These are phyloP conservation scores for Cercospora sesami DNA, from an alignment of 2,329 filamentous ascomycete genomes.

Conservation along the genomic window DNA sequence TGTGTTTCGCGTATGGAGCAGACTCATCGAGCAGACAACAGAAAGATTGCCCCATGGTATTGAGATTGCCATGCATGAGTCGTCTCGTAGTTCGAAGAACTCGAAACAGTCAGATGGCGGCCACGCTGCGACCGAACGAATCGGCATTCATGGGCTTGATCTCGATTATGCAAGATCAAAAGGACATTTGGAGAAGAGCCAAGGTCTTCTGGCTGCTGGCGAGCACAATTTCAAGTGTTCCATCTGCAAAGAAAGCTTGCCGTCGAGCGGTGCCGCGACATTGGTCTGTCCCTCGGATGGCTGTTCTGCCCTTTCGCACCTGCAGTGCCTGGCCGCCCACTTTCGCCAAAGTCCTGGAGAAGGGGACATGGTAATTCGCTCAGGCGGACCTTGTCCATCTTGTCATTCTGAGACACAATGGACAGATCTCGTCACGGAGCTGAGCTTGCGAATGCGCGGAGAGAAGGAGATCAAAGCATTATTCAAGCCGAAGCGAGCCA, in stretches of 20 bases:
- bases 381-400: slow-evolving; percentile 67
- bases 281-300: slow-evolving; percentile 53
- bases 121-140: slow-evolving; percentile 8
- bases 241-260: slow-evolving; percentile 50
- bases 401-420: slow-evolving; percentile 67
- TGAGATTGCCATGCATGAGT: slow-evolving; percentile 41
- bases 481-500: slow-evolving; percentile 50
- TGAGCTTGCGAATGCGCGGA: slow-evolving; percentile 72
- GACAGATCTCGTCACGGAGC: slow-evolving; percentile 77
- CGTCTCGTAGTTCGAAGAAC: slow-evolving; percentile 12
- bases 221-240: slow-evolving; percentile 45
- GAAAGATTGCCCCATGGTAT: slow-evolving; percentile 53
- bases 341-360: slow-evolving; percentile 48
- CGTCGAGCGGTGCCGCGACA: slow-evolving; percentile 44
- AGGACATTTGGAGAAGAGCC: slow-evolving; percentile 54
- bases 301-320: slow-evolving; percentile 55
- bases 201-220: slow-evolving; percentile 43
- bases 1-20: slow-evolving; percentile 67
- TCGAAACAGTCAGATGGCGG: slow-evolving; percentile 15
- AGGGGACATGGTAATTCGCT: slow-evolving; percentile 51
- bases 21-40: slow-evolving; percentile 54
- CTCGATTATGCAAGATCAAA: slow-evolving; percentile 55
- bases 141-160: slow-evolving; percentile 50
- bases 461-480: slow-evolving; percentile 68
- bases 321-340: slow-evolving; percentile 55